Conservation (phyloP, 2,329 filamentous ascomycete species). For the Periconia sp. region DNA sequence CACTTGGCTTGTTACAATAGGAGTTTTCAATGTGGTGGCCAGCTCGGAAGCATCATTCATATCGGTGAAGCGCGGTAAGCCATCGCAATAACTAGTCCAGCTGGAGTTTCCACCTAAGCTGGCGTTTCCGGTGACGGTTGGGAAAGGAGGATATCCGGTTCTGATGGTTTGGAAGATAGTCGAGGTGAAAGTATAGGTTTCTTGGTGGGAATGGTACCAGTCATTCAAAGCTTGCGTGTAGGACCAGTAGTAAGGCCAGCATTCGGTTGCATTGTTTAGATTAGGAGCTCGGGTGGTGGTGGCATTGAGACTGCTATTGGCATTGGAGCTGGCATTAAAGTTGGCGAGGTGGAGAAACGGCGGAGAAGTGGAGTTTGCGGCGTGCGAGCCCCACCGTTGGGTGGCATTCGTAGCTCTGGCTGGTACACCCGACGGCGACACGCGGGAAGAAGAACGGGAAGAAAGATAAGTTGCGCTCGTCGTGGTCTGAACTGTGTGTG, state of each 20-base stretch:
- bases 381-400: not conserved
- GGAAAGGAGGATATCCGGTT: not conserved
- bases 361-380: not conserved
- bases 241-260: slow-evolving; percentile 7
- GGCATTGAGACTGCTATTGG: not conserved
- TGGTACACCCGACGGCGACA: not conserved
- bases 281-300: slow-evolving; percentile 2
- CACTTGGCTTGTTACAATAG: not conserved
- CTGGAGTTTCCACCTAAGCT: slow-evolving; percentile 1
- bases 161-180: not conserved
- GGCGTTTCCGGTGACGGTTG: not conserved
- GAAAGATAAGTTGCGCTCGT: not conserved
- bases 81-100: slow-evolving; percentile 1
- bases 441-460: not conserved
- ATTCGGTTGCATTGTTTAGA: slow-evolving; percentile 8
- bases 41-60: not conserved
- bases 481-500: too few species aligned
- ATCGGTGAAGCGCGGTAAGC: slow-evolving; percentile 1
- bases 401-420: not conserved
- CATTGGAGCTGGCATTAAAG: not conserved
- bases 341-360: not conserved
- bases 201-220: not conserved
- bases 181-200: not conserved
- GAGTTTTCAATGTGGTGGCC: slow-evolving; percentile 1
- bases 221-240: not conserved